Percentiles rank a stretch among this genome's conserved stretches.
phyloP scores from a whole-genome alignment of 305 asterid genomes.

The Fraxinus dipetala region DNA sequence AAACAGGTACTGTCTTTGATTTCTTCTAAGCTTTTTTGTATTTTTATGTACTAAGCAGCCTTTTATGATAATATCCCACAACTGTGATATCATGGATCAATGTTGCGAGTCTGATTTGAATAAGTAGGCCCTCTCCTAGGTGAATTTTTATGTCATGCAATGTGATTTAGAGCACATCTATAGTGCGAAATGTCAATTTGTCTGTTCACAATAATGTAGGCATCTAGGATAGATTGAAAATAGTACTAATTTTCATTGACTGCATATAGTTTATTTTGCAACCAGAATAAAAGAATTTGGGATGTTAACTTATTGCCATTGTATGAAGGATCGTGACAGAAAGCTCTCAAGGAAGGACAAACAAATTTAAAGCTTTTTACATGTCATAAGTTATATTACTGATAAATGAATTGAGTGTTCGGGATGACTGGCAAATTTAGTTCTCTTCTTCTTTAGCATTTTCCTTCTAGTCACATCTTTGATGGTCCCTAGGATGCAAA shows the following conservation, averaged over 20 bases:
- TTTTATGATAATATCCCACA: not conserved
- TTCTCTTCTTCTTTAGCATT: constrained; percentile 10
- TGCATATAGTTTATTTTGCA: not conserved
- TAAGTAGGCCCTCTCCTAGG: not conserved
- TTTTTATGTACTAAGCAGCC: not conserved
- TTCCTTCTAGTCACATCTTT: constrained; percentile 18
- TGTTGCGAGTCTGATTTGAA: not conserved
- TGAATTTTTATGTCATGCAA: not conserved
- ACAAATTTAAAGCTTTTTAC: constrained; percentile 13
- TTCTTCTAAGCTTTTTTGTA: not conserved
- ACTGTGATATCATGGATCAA: not conserved
- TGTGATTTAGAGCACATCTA: not conserved
- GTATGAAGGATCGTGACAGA: not conserved
- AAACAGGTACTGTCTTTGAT: constrained; percentile 51
- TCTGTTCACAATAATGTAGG: constrained; percentile 11
- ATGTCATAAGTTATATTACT: constrained; percentile 9
- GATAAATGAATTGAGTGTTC: not conserved
- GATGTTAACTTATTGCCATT: not conserved
- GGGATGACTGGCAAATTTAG: constrained; percentile 5
- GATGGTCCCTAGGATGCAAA: constrained; percentile 25
- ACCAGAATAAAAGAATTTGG: not conserved
- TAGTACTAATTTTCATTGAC: not conserved
- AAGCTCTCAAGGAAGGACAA: constrained; percentile 1
- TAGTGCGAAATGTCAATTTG: not conserved
- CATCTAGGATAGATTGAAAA: not conserved